phyloP scores from a whole-genome alignment of 73 alveolate species.

The Paraurostyla sp. region DNA sequence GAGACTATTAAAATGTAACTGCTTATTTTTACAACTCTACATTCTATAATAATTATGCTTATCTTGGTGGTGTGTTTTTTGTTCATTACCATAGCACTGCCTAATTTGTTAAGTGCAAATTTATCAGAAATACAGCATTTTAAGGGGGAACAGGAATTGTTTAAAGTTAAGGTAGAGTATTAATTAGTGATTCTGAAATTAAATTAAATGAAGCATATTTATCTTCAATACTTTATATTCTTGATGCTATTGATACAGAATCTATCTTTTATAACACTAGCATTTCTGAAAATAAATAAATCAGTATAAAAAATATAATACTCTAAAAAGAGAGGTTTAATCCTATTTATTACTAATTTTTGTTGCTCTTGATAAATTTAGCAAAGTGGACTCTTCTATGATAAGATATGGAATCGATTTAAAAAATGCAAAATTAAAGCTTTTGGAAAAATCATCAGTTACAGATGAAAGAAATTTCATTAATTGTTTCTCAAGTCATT shows the following conservation, averaged over 20 bases:
- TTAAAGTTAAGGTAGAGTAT: background rate
- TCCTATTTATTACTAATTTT: too few relatives aligned
- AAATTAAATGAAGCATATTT: background rate
- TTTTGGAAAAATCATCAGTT: background rate
- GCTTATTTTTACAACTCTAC: background rate
- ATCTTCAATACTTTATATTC: background rate
- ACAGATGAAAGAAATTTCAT: background rate
- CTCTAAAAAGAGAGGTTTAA: too few relatives aligned
- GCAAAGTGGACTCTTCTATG: background rate
- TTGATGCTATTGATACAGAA: background rate
- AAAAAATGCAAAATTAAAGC: too few relatives aligned
- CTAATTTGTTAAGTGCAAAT: background rate
- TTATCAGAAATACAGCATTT: conserved; percentile 16
- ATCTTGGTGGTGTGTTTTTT: conserved; percentile 38
- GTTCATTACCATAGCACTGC: background rate
- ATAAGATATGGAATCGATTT: background rate
- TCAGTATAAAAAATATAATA: too few relatives aligned
- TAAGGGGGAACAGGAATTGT: conserved; percentile 36
- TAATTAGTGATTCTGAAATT: background rate
- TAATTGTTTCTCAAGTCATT: background rate
- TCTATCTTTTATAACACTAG: background rate
- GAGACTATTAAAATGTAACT: background rate
- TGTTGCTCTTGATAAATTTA: too few relatives aligned
- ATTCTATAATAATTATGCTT: conserved; percentile 38
- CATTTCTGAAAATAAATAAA: background rate